Base-by-base conservation (phyloP, 345 rosid genomes). In the Corchorus olitorius region DNA sequence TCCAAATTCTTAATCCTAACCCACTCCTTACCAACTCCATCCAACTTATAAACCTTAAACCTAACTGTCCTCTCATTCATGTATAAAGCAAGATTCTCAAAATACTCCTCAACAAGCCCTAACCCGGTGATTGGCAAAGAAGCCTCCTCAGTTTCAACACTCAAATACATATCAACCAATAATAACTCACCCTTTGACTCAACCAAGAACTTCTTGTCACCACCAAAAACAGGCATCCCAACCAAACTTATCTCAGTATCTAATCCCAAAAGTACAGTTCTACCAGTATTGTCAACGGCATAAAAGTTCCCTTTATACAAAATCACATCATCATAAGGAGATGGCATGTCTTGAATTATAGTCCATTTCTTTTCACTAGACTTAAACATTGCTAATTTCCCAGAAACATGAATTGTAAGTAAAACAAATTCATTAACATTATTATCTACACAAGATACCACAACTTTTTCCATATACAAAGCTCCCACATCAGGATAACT, bases 391-490 rank as follows among this genome's bases (percentile, higher is more conserved):
- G 97, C 98, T 79, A 97, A 87, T 74, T 89, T 90, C 65, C 98
- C 99, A 37, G 98, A 91, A 41, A 92, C 86, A 82, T 93, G 99
- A 65, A 94, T 91, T 0, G 97, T 92, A 34, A 94, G 97, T 86
- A 96, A 75, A 74, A 86, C 82, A 49, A 91, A 96, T 34, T 62
- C 86, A n/a, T 55, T 77, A 2, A 63, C 62, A 35, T 77, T 79
- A 62, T 83, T 70, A 43, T 80, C 85, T 17, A 83, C 60, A 74
- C 84, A 68, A 78, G 86, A 73, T 20, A 91, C 82, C 22, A 86
- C 95, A 20, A 90, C 91, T 76, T 93, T 95, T 87, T 93, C 97
- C 92, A 88, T 86, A 55, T 89, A 93, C 33, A 91, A 70, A 80
- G 75, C 84, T 13, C 85, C 86, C 0, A 83, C 86, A 55, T 83